Base-by-base conservation (phyloP, 768 basidiomycete genomes). In the Baorangia bicolor region DNA sequence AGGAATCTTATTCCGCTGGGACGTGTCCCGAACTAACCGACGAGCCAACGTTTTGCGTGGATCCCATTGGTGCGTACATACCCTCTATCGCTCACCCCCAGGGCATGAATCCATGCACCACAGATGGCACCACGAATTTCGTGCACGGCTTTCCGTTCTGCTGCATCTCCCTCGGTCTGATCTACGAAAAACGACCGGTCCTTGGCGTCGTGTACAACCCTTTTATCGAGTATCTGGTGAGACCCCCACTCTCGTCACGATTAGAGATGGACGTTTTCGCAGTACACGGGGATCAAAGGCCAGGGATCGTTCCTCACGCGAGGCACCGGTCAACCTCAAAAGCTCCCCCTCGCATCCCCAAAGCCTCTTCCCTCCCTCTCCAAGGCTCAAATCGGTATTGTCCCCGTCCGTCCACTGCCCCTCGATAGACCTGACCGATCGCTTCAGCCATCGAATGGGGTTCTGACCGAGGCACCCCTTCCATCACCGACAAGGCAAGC, bases 121-220 rank as follows among this genome's bases (percentile, higher is more conserved):
- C 63, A 91, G 90, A 92, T 65, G 91, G 92, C 14, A 94, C 92
- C 4, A 94, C 92, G 40, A 95, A 94, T 70, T 92, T 93, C 64
- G 78, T 92, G 20, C 88, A 91, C 61, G 86, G 87, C 35, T 91
- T 94, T 68, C 92, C 93, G 10, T 90, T 87, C 70, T 90, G 84
- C 27, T 94, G 91, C 71, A 90, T 95, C 69, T 97, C 94, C 18
- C 82, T 98, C 49, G 95, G 94, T 8, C 77, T 98, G 64, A 87
- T 95, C 57, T 87, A 90, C 75, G 79, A 87, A 55, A 86, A 86
- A 58, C 78, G 83, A 8, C 92, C 95, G 2, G 81, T 95, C 8
- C 78, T 97, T 18, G 95, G 95, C 2, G 94, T 98, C 38, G 87
- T 98, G 57, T 96, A 86, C 76, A 94, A 94, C 67, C 95, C 95